phyloP scores from a whole-genome alignment of 179 eudicot species.

The Camellia oleifera region DNA sequence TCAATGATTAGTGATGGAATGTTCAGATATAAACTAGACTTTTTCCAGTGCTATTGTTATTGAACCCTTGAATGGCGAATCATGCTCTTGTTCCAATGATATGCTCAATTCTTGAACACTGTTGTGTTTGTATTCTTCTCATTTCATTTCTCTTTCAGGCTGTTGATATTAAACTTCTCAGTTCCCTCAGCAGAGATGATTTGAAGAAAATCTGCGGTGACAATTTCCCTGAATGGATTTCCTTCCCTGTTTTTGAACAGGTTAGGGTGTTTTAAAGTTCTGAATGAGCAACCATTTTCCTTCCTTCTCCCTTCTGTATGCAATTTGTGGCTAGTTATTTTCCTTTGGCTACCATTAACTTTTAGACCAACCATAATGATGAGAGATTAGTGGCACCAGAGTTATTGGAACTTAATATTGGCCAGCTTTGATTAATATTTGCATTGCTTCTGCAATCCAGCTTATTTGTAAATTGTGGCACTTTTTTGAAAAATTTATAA shows the following conservation, averaged over 20 bases:
- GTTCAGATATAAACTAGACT: background rate
- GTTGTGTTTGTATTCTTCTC: slow-evolving; percentile 13
- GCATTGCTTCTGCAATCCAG: background rate
- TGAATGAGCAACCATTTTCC: slow-evolving; percentile 5
- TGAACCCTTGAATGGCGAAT: background rate
- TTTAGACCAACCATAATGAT: background rate
- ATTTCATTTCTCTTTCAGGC: slow-evolving; percentile 51
- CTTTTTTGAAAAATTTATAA: background rate
- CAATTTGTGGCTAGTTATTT: background rate
- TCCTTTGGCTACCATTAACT: background rate
- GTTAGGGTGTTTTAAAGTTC: slow-evolving; percentile 28
- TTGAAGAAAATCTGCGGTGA: slow-evolving; percentile 93
- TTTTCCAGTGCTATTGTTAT: background rate
- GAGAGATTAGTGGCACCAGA: background rate
- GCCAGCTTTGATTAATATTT: background rate
- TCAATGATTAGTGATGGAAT: background rate
- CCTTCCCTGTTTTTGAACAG: slow-evolving; percentile 95
- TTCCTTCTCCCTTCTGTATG: background rate
- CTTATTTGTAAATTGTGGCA: background rate
- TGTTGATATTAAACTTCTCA: slow-evolving; percentile 79
- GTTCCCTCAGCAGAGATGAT: slow-evolving; percentile 83
- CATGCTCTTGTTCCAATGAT: background rate
- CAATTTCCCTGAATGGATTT: slow-evolving; percentile 89
- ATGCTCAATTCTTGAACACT: background rate
- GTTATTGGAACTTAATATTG: no score